Base-by-base conservation (phyloP, 202 grass and related monocot genomes). In the Bolboschoenoplectus hybrid region DNA sequence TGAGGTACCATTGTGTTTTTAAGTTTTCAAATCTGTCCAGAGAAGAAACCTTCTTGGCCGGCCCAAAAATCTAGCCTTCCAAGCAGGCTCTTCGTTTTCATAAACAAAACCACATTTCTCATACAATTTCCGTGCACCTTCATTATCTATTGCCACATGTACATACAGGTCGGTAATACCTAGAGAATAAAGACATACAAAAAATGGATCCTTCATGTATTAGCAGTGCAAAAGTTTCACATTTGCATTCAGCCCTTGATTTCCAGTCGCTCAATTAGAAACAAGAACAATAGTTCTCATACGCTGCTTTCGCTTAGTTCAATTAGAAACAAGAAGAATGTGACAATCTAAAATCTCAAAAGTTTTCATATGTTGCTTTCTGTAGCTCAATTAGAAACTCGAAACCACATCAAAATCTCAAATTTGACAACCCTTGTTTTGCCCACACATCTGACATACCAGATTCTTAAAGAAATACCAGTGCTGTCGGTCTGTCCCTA, bases 131-230 rank as follows among this genome's bases (percentile, higher is more conserved):
- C 90, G 87, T 1, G 86, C 96, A 43, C 86, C 93, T 81, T 95
- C 85, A 51, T 98, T 98, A 87, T 93, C 88, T 19, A 95, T 91
- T 53, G 91, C 93, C 75, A 98, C 96, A 90, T 98, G 96, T 38
- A 98, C 93, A 76, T 98, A 98, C 84, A 98, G 78, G 87, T 98
- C 91, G 11, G 91, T 92, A 88, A 98, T 92, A 73, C 93, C 96
- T 98, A 92, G 63, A 68, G 39, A 56, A 70, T 85, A 83, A 14
- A 53, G 50, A 68, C 46, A 74, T 4, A 81, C 20, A 70, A 67
- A 43, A 16, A 63, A 6, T 64, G 26, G 53, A 76, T 75, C 9
- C 2, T 10, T 67, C 49, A 79, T 79, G 16, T 39, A 58, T 41
- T 57, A 57, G 5, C 50, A 57, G 74, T 19, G 38, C 57, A 66